Percentiles rank a stretch among this genome's conserved stretches.
phyloP scores from a whole-genome alignment of 2,329 filamentous ascomycete species.

The Dryadomyces quercus-mongolicae region DNA sequence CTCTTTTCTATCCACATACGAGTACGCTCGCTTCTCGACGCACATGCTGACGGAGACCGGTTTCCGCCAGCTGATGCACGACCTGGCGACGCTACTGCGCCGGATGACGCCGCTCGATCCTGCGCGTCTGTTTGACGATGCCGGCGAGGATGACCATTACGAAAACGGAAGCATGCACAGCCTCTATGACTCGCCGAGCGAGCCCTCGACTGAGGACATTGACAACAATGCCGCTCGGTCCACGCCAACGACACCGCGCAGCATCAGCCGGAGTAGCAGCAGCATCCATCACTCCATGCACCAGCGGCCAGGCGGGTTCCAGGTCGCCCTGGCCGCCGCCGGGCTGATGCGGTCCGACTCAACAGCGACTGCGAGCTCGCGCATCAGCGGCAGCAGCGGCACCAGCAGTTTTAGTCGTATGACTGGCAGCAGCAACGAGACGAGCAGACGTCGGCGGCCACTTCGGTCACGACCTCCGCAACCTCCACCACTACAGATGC shows the following conservation, averaged over 20 bases:
- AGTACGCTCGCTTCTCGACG: conserved; percentile 72
- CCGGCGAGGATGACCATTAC: conserved; percentile 12
- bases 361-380: not conserved
- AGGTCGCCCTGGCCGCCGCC: not conserved
- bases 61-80: conserved; percentile 70
- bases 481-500: not conserved
- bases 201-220: conserved; percentile 23
- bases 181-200: not conserved
- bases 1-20: conserved; percentile 67
- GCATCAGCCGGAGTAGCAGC: conserved; percentile 2
- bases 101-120: conserved; percentile 57
- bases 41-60: conserved; percentile 53
- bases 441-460: not conserved
- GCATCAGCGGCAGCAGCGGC: not conserved
- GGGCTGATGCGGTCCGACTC: not conserved
- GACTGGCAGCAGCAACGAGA: not conserved
- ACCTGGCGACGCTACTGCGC: conserved; percentile 71
- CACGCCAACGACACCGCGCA: conserved; percentile 32
- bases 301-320: not conserved
- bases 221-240: conserved; percentile 33
- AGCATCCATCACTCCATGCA: not conserved
- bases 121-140: conserved; percentile 28
- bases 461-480: not conserved
- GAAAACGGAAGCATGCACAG: conserved; percentile 9
- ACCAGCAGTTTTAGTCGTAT: not conserved